Evolutionary conservation across 2,329 filamentous ascomycete species (phyloP).

Genomic region (Lachnellula occidentalis): DNA sequence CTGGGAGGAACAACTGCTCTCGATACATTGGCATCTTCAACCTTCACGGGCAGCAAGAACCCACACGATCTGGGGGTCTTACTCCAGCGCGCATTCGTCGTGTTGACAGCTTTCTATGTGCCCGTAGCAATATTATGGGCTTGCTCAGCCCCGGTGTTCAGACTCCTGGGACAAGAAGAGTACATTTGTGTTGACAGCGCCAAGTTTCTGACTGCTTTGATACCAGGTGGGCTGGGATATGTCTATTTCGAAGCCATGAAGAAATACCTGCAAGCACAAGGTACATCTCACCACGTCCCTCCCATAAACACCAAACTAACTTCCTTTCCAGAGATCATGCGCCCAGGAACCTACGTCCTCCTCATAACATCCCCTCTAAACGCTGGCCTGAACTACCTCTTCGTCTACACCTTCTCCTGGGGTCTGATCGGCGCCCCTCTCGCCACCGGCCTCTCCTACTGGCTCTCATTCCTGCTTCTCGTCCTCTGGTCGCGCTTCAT

Average conservation of each 20-base stretch:
- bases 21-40: slow-evolving; percentile 77
- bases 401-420: slow-evolving; percentile 65
- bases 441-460: slow-evolving; percentile 80
- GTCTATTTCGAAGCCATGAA: slow-evolving; percentile 85
- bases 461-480: slow-evolving; percentile 73
- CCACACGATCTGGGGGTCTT: slow-evolving; percentile 74
- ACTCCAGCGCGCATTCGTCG: slow-evolving; percentile 68
- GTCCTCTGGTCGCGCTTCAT: slow-evolving; percentile 68
- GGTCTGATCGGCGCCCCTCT: slow-evolving; percentile 75
- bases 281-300: slow-evolving; percentile 54
- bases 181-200: slow-evolving; percentile 70
- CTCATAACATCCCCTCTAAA: slow-evolving; percentile 79
- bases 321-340: slow-evolving; percentile 54
- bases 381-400: slow-evolving; percentile 71
- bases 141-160: slow-evolving; percentile 69
- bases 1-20: slow-evolving; percentile 81
- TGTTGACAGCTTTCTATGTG: slow-evolving; percentile 67
- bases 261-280: slow-evolving; percentile 83
- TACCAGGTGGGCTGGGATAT: slow-evolving; percentile 79
- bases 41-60: slow-evolving; percentile 75
- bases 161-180: slow-evolving; percentile 68
- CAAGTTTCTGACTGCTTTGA: slow-evolving; percentile 65
- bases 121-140: slow-evolving; percentile 70
- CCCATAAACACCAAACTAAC: slow-evolving; percentile 29
- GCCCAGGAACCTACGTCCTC: slow-evolving; percentile 75